A percentile compares a stretch with the other conserved stretches of the same genome.
phyloP scores from a whole-genome alignment of 495 filamentous ascomycete genomes.

The Xylaria castorea region DNA sequence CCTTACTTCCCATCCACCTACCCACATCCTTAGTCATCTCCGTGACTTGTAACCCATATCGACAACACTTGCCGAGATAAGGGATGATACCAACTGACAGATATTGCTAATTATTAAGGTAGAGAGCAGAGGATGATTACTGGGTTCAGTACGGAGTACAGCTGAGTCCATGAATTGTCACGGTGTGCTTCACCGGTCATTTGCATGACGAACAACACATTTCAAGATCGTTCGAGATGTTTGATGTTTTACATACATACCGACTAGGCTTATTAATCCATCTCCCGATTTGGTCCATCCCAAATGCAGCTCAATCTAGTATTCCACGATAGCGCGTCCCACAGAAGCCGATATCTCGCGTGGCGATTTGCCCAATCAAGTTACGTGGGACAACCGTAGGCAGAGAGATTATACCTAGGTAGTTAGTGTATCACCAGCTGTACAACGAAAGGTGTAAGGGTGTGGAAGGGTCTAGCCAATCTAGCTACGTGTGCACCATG shows the following conservation, averaged over 20 bases:
- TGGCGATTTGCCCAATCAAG: constrained; percentile 10
- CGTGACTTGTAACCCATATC: neutral
- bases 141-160: neutral
- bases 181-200: constrained; percentile 7
- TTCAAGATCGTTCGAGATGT: neutral
- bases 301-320: constrained; percentile 15
- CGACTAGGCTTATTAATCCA: constrained; percentile 4
- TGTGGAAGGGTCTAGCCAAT: neutral
- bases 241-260: neutral
- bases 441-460: constrained; percentile 4
- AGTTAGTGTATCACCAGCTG: neutral
- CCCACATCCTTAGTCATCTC: neutral
- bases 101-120: neutral
- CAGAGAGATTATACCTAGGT: constrained; percentile 5
- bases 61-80: neutral
- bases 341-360: constrained; percentile 6
- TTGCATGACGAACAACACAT: constrained; percentile 1
- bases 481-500: constrained; percentile 10
- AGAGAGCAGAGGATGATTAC: neutral
- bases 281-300: neutral
- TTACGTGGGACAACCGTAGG: neutral
- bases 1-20: neutral
- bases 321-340: neutral
- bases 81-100: neutral
- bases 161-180: neutral